A percentile compares a stretch with the other conserved stretches of the same genome.
These are phyloP conservation scores for Brasenia schreberi DNA, from an alignment of 164 flowering plant species.

Conservation along the genomic window DNA sequence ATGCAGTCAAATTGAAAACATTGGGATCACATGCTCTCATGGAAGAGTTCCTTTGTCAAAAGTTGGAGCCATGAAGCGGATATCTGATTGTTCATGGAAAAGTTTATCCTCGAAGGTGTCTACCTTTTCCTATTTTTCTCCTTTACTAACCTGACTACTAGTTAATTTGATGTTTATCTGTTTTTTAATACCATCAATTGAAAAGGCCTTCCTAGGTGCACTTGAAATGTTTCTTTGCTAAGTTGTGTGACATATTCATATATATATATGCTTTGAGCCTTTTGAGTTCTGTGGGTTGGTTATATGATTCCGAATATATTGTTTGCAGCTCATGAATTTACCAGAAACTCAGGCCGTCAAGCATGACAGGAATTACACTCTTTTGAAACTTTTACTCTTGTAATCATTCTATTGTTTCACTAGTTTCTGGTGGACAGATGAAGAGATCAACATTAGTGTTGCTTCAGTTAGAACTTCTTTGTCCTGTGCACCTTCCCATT, in stretches of 20 bases:
- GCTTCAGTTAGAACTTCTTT: no score
- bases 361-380: no score
- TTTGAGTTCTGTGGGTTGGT: no score
- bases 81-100: constrained; percentile 66
- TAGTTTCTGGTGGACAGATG: no score
- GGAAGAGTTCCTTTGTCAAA: constrained; percentile 62
- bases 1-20: constrained; percentile 66
- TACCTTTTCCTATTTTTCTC: neutral
- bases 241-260: neutral
- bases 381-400: no score
- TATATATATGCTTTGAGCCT: no score
- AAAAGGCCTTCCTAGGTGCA: neutral
- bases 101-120: constrained; percentile 53
- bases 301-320: no score
- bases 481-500: no score
- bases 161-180: neutral
- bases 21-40: constrained; percentile 56
- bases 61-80: constrained; percentile 54
- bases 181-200: neutral
- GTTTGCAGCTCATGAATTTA: no score
- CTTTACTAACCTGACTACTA: neutral
- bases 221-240: neutral
- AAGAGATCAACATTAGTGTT: no score
- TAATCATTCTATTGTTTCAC: no score
- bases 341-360: no score